Evolutionary conservation across 163 green algal genomes (phyloP).

Genomic region (Volvox carteri): DNA sequence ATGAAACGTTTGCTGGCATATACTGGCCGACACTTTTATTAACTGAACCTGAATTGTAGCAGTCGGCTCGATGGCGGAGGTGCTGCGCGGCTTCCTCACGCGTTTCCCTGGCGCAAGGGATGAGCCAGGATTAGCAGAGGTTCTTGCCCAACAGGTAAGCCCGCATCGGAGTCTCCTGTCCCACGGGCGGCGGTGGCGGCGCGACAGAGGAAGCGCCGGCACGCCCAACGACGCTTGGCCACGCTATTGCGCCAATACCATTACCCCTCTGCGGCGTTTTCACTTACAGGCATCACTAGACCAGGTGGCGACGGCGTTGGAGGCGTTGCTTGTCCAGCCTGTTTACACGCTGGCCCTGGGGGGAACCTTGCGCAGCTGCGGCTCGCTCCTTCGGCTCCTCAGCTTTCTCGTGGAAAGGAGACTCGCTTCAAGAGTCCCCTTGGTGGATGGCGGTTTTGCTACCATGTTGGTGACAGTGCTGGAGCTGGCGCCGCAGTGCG

Average conservation of each 20-base stretch:
- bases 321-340: slow-evolving; percentile 24
- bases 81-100: slow-evolving; percentile 9
- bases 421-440: background rate
- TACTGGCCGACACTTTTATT: no score
- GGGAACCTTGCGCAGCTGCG: slow-evolving; percentile 18
- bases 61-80: slow-evolving; percentile 7
- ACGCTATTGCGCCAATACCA: background rate
- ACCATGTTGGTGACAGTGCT: slow-evolving; percentile 45
- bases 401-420: slow-evolving; percentile 43
- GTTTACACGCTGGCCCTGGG: slow-evolving; percentile 43
- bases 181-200: slow-evolving; percentile 28
- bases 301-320: slow-evolving; percentile 24
- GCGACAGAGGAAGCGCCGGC: slow-evolving; percentile 4
- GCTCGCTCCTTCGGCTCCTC: slow-evolving; percentile 48
- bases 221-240: background rate
- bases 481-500: slow-evolving; percentile 50
- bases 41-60: background rate
- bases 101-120: slow-evolving; percentile 25
- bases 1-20: no score
- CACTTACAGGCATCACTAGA: slow-evolving; percentile 28
- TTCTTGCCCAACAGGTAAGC: slow-evolving; percentile 13
- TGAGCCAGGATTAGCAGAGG: background rate
- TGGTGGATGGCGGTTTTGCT: background rate
- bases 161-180: background rate
- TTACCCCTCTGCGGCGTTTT: background rate